Conservation (phyloP, 495 filamentous ascomycete genomes). For the Penicillium daleae region DNA sequence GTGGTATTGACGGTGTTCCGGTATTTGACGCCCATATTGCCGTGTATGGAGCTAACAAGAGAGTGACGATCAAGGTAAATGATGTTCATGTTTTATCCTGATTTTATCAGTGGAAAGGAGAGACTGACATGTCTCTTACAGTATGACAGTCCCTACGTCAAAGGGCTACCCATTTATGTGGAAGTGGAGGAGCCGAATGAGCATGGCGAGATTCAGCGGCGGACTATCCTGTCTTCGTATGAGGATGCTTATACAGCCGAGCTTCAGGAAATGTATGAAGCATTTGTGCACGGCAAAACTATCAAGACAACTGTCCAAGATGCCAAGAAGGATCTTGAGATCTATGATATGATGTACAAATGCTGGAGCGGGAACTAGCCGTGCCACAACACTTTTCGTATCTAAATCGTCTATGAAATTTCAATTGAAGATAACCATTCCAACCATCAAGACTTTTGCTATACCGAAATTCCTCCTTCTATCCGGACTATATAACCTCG, state of each 20-base stretch:
- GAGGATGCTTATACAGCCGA: constrained; percentile 57
- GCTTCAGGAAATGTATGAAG: constrained; percentile 45
- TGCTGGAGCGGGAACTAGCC: constrained; percentile 8
- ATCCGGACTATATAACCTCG: neutral
- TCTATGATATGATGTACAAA: constrained; percentile 38
- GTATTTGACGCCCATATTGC: constrained; percentile 54
- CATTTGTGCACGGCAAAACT: constrained; percentile 40
- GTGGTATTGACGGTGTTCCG: constrained; percentile 29
- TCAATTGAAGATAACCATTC: neutral
- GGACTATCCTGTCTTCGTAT: constrained; percentile 41
- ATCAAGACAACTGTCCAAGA: constrained; percentile 51
- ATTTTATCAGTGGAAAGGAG: neutral
- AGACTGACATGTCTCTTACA: constrained; percentile 28
- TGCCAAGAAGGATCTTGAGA: constrained; percentile 47
- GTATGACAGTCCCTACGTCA: constrained; percentile 57
- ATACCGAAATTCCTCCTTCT: neutral
- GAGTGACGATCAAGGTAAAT: constrained; percentile 19
- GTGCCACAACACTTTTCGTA: neutral
- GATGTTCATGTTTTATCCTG: neutral
- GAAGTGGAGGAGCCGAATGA: constrained; percentile 45
- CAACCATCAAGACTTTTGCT: neutral
- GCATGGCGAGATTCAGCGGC: constrained; percentile 32
- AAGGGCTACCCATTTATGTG: constrained; percentile 52
- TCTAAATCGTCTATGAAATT: neutral
- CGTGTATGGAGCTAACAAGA: constrained; percentile 48